Evolutionary conservation across 2,329 filamentous ascomycete species (phyloP), one percentile per base, ranked within the genome.

Genomic region (Cladosporium velox): DNA sequence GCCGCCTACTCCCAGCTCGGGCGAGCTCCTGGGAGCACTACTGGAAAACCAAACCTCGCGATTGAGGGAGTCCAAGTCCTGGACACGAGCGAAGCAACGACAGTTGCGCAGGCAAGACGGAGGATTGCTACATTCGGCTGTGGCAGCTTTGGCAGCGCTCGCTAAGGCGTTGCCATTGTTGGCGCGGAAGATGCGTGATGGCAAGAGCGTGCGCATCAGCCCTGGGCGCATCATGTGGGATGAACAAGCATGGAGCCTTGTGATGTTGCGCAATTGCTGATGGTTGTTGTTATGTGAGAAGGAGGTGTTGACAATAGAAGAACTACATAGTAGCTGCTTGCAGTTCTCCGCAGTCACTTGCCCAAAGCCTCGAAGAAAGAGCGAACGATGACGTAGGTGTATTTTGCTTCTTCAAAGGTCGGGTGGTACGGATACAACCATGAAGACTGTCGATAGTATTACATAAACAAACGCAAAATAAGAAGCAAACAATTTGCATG

Each of bases 191-290:
- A 78, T 77, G 74, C 75, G 76, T 71, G 76, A 79, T 72, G 77
- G 79, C 67, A 78, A 77, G 70, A 80, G 79, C 74, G 78, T 78
- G 76, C 80, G 80, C 80, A 82, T 81, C 75, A 79, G 77, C 76
- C 79, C 75, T 74, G 72, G 75, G 76, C 69, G 63, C 69, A 71
- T 77, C 75, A 77, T 77, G 70, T 69, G 70, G 68, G 51, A 35
- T 65, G 32, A 41, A 58, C 12, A 44, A 51, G 34, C 65, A 67
- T 62, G 47, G 63, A 52, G 32, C 21, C 52, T 21, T n/a, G 14
- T 59, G 54, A 10, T 38, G 4, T 18, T 28, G 41, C 47, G 32
- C 55, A 38, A 35, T 24, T 58, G 34, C n/a, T 58, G 55, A 58
- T 58, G 11, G 34, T 34, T 18, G 32, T 41, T 15, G 21, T 24